A percentile compares a stretch with the other conserved stretches of the same genome.
These are phyloP conservation scores for Entomortierella chlamydospora DNA, from an alignment of 192 early-diverging fungal genomes.

Conservation along the genomic window DNA sequence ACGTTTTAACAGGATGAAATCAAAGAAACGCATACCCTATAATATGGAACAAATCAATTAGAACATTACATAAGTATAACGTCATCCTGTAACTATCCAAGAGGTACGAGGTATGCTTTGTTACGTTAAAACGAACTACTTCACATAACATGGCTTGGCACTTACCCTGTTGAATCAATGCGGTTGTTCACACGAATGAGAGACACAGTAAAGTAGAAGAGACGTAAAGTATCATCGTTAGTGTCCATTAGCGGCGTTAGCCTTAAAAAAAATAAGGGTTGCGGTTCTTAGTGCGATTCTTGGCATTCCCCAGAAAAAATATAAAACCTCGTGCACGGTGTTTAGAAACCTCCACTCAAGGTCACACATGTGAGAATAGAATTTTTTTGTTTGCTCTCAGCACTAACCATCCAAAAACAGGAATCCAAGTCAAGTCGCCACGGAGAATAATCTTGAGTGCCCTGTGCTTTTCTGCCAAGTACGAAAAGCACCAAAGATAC, in stretches of 20 bases:
- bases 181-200: neutral
- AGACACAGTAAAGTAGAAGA: constrained; percentile 2
- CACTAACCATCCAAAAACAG: constrained; percentile 85
- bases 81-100: too few species aligned
- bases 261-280: neutral
- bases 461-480: constrained; percentile 78
- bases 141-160: neutral
- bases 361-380: neutral
- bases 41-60: neutral
- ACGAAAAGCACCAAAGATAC: constrained; percentile 74
- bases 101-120: too few species aligned
- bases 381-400: neutral
- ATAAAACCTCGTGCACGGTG: neutral
- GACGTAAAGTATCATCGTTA: neutral
- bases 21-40: constrained; percentile 89
- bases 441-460: constrained; percentile 94
- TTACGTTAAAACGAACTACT: too few species aligned
- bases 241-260: neutral
- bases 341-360: too few species aligned
- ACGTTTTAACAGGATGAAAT: constrained; percentile 95
- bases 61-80: too few species aligned
- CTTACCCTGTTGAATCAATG: neutral
- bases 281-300: constrained; percentile 1
- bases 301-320: constrained; percentile 38
- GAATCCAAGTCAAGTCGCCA: constrained; percentile 81